Conservation (phyloP, 306 rosid genomes). For the Castanea mollissima region DNA sequence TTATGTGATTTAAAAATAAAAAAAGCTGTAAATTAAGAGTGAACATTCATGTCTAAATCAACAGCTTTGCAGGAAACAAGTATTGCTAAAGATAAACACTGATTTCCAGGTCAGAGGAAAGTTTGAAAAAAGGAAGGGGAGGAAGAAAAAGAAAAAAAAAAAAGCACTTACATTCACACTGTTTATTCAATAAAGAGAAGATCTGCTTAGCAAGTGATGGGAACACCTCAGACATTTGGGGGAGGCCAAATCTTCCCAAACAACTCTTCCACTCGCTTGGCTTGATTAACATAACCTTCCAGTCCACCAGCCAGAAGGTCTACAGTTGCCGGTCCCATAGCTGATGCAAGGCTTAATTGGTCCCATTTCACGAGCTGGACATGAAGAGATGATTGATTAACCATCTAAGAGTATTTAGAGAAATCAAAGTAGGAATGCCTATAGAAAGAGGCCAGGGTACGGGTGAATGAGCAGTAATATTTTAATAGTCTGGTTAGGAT, state of each 20-base stretch:
- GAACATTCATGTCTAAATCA: background rate
- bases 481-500: background rate
- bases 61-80: too few species aligned
- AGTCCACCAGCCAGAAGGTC: slow-evolving; percentile 80
- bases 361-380: slow-evolving; percentile 84
- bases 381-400: slow-evolving; percentile 27
- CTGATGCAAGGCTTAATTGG: slow-evolving; percentile 61
- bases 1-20: background rate
- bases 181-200: slow-evolving; percentile 31
- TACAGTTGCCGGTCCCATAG: slow-evolving; percentile 86
- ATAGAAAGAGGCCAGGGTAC: background rate
- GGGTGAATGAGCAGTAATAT: background rate
- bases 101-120: slow-evolving; percentile 2
- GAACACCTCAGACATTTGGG: slow-evolving; percentile 70
- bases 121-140: background rate
- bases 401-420: background rate
- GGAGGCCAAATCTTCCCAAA: slow-evolving; percentile 96
- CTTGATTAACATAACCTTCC: slow-evolving; percentile 80
- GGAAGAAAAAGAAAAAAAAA: background rate
- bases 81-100: too few species aligned
- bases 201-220: slow-evolving; percentile 16
- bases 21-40: background rate
- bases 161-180: slow-evolving; percentile 2
- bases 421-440: background rate
- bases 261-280: slow-evolving; percentile 78